Conservation (phyloP, 306 rosid genomes). For the Vigna angularis region DNA sequence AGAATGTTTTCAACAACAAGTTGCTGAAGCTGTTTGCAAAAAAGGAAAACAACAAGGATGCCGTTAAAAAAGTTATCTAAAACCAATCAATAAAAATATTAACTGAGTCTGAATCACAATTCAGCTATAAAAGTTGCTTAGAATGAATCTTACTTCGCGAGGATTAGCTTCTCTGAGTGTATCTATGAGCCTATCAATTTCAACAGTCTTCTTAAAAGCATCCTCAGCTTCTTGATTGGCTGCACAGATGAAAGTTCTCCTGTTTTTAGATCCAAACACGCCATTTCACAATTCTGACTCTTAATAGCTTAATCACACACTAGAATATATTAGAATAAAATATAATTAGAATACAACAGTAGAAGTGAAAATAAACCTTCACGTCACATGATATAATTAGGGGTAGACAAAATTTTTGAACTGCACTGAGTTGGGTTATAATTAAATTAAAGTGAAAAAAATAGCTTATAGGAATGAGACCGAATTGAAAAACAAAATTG, state of each 20-base stretch:
- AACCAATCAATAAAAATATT: conserved; percentile 9
- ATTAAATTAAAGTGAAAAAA: too few species aligned
- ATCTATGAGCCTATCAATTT: conserved; percentile 86
- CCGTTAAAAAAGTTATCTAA: conserved; percentile 5
- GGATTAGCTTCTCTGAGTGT: conserved; percentile 78
- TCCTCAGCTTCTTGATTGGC: conserved; percentile 88
- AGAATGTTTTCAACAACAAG: conserved; percentile 85
- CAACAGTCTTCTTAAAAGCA: conserved; percentile 90
- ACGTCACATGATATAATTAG: neutral
- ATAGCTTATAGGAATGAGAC: too few species aligned
- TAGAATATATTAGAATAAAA: too few species aligned
- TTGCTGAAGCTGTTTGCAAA: conserved; percentile 76
- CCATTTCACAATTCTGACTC: conserved; percentile 55
- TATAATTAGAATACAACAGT: neutral
- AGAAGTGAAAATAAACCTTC: conserved; percentile 17
- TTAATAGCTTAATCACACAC: conserved; percentile 40
- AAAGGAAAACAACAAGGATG: conserved; percentile 38
- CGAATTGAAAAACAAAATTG: too few species aligned
- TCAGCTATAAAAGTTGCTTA: neutral
- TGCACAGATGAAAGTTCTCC: conserved; percentile 95
- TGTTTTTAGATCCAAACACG: conserved; percentile 82
- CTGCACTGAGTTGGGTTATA: too few species aligned
- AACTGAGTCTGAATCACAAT: conserved; percentile 9
- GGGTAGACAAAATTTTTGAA: too few species aligned
- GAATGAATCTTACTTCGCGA: conserved; percentile 56